Evolutionary conservation across 1,139 yeast genomes (phyloP).

Genomic region (Yamadazyma diospyri): DNA sequence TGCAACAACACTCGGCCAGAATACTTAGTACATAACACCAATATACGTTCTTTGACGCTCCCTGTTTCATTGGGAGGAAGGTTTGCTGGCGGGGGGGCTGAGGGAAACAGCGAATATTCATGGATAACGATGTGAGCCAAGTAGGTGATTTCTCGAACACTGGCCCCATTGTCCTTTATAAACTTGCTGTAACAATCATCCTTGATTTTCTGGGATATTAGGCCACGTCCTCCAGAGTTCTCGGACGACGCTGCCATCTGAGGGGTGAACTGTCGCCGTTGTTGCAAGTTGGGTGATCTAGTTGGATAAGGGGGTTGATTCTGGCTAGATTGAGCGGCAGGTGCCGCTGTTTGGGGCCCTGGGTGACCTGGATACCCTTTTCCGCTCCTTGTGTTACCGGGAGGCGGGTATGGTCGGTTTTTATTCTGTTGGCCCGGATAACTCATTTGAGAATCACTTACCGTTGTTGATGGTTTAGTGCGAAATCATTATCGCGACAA

Average conservation of each 20-base stretch:
- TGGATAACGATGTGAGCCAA: conserved; percentile 35
- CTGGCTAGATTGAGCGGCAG: not conserved
- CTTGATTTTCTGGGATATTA: conserved; percentile 29
- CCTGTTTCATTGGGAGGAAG: conserved; percentile 31
- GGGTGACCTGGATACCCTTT: too few relatives aligned
- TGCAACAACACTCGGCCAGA: conserved; percentile 71
- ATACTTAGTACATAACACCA: conserved; percentile 39
- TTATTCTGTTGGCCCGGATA: conserved; percentile 2
- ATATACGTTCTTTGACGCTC: conserved; percentile 35
- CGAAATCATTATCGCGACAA: not conserved
- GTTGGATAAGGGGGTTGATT: conserved; percentile 1
- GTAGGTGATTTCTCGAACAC: conserved; percentile 32
- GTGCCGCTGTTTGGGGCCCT: not conserved
- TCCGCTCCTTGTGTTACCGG: too few relatives aligned
- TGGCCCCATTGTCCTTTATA: conserved; percentile 26
- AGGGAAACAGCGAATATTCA: conserved; percentile 39
- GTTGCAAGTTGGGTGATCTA: conserved; percentile 4
- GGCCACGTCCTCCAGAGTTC: conserved; percentile 1
- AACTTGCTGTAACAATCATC: conserved; percentile 42
- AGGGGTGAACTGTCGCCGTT: conserved; percentile 7
- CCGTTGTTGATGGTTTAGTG: not conserved
- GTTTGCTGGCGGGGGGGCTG: conserved; percentile 37
- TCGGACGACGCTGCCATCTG: conserved; percentile 1
- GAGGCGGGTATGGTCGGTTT: conserved; percentile 2
- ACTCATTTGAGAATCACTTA: too few relatives aligned